phyloP scores from a whole-genome alignment of 768 basidiomycete species.

The Psilocybe sp. region DNA sequence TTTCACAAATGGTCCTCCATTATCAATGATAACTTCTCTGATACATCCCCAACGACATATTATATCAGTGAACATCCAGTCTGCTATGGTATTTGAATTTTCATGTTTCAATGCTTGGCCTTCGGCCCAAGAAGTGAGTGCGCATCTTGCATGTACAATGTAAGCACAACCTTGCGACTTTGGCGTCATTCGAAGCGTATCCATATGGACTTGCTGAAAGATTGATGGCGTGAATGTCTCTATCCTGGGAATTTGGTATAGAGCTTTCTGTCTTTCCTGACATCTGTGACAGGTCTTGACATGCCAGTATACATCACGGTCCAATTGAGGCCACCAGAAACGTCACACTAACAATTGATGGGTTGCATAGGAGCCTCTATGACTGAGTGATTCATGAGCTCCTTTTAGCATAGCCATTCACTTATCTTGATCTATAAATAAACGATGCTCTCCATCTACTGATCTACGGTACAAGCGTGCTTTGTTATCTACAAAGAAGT shows the following conservation, averaged over 20 bases:
- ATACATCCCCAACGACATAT: constrained; percentile 39
- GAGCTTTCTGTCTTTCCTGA: constrained; percentile 16
- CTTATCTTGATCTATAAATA: constrained; percentile 16
- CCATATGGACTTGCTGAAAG: constrained; percentile 5
- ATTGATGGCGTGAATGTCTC: constrained; percentile 11
- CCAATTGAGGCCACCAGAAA: constrained; percentile 28
- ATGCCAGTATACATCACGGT: constrained; percentile 22
- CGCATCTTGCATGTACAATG: constrained; percentile 20
- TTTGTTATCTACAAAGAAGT: constrained; percentile 18
- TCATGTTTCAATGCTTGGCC: constrained; percentile 18
- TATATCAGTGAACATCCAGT: constrained; percentile 27
- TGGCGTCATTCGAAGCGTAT: constrained; percentile 10
- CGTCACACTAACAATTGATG: constrained; percentile 9
- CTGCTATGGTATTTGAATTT: constrained; percentile 14
- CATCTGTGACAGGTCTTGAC: constrained; percentile 21
- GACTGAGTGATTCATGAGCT: constrained; percentile 21
- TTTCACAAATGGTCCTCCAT: constrained; percentile 21
- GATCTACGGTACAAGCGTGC: constrained; percentile 12
- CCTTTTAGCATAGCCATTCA: constrained; percentile 17
- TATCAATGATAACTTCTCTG: constrained; percentile 39
- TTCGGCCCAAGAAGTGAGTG: constrained; percentile 19
- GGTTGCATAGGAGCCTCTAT: constrained; percentile 21
- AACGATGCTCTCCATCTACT: constrained; percentile 9
- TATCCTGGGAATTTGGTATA: constrained; percentile 14
- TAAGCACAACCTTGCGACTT: constrained; percentile 13